phyloP scores from a whole-genome alignment of 2,329 filamentous ascomycete species.

The Capronia americana region DNA sequence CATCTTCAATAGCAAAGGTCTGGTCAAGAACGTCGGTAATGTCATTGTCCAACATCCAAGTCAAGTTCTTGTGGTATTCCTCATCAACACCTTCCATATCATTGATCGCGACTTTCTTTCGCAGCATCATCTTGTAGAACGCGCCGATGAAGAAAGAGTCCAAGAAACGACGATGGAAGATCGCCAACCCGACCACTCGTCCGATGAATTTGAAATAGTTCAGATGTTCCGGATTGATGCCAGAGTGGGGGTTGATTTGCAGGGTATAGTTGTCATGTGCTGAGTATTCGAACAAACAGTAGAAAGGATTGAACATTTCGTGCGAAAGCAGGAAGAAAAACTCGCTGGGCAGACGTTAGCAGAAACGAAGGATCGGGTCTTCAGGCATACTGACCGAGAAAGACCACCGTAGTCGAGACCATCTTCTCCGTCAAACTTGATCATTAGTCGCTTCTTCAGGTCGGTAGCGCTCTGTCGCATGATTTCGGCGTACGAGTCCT shows the following conservation, averaged over 20 bases:
- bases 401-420: constrained; percentile 97
- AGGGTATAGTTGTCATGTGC: constrained; percentile 99
- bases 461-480: constrained; percentile 95
- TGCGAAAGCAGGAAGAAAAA: constrained; percentile 99
- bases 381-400: constrained; percentile 64
- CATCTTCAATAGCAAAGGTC: constrained; percentile 96
- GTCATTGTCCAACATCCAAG: constrained; percentile 98
- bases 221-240: constrained; percentile 98
- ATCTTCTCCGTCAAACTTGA: constrained; percentile 99
- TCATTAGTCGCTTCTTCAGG: constrained; percentile 98
- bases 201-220: constrained; percentile 99
- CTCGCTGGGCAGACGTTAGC: constrained; percentile 63
- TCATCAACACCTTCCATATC: constrained; percentile 99
- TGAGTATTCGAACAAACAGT: constrained; percentile 98
- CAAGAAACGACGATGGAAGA: constrained; percentile 96
- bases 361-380: constrained; percentile 1
- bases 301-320: constrained; percentile 99
- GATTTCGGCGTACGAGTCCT: constrained; percentile 98
- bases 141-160: constrained; percentile 99
- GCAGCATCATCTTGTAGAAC: constrained; percentile 98
- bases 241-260: constrained; percentile 98
- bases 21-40: constrained; percentile 94
- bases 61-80: constrained; percentile 93
- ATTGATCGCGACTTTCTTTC: constrained; percentile 86
- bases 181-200: constrained; percentile 92